Base-by-base conservation (phyloP, 2,329 filamentous ascomycete species). In the Catunica adiposa region DNA sequence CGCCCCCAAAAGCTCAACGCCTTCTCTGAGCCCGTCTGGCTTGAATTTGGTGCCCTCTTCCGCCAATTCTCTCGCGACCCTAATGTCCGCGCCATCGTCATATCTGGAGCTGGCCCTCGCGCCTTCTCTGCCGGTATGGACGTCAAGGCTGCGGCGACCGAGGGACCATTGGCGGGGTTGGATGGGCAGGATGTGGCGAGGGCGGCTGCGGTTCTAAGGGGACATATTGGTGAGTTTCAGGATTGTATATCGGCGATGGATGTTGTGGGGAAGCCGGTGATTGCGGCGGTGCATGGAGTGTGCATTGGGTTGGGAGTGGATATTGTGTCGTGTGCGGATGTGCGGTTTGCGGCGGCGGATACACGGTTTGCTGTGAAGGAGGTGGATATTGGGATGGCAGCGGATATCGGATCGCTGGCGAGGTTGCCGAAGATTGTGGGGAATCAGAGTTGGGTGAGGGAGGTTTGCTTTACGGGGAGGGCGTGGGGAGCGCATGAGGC, bases 91-190 rank as follows among this genome's bases (percentile, higher is more conserved):
- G 80, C 78, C 60, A 77, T 96, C 56, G 70, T 96, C 59, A 74
- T 96, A 62, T 87, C 84, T 25, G 89, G 86, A 55, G 83, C 84
- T 20, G 90, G 90, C 42, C 80, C 87, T 47, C 79, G 81, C 61
- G 89, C 87, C 29, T 97, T 96, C 71, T 89, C 86, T 1, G 76
- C 86, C 0, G 90, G 90, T 0, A 72, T 97, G 20, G 90, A 97
- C 67, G 83, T 96, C 53, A 75, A 83, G 64, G 82, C 82, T 6
- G 83, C 84, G 11, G 75, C 74, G 11, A 63, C 79, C 62, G 73
- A 73, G 34, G 68, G 72, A 1, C 63, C 78, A 20, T 63, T 78
- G 29, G 63, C 64, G 17, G 65, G 65, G 26, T 61, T 61, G 2
- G 63, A 57, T 6, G 61, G 61, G 15, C 53, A 58, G 9, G 88